These are phyloP conservation scores for Erucastrum elatum DNA, from an alignment of 345 rosid species.

Conservation along the genomic window DNA sequence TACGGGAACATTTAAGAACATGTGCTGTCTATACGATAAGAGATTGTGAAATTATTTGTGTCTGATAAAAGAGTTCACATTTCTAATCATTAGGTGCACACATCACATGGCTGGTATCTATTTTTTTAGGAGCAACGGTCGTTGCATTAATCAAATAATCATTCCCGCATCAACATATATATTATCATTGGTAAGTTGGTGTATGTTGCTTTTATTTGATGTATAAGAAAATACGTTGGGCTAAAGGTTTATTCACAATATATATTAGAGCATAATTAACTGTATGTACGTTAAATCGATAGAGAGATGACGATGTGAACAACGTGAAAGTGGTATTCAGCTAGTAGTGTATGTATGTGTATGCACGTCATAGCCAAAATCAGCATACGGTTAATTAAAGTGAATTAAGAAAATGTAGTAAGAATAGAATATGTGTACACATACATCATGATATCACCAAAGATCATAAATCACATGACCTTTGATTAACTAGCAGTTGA, in stretches of 20 bases:
- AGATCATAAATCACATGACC: conserved; percentile 9
- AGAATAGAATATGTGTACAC: not conserved
- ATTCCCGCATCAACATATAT: not conserved
- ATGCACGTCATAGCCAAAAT: conserved; percentile 3
- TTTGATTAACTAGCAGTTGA: conserved; percentile 29
- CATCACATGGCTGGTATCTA: conserved; percentile 16
- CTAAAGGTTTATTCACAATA: not conserved
- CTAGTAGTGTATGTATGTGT: not conserved
- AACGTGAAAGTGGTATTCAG: not conserved
- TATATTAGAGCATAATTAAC: not conserved
- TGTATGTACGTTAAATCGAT: not conserved
- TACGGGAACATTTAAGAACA: conserved; percentile 29
- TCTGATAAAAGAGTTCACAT: conserved; percentile 28
- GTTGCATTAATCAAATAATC: conserved; percentile 9
- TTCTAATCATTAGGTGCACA: conserved; percentile 19
- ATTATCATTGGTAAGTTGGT: not conserved
- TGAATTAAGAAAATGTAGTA: not conserved
- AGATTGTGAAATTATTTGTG: not conserved
- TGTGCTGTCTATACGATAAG: conserved; percentile 24
- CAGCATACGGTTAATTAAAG: not conserved
- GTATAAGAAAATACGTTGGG: not conserved
- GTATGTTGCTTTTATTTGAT: not conserved
- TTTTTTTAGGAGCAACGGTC: conserved; percentile 20
- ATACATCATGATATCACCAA: not conserved
- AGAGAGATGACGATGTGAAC: not conserved